Percentiles rank a stretch among this genome's conserved stretches.
Evolutionary conservation across 805 yeast species (phyloP).

Genomic region (Babjeviella inositovora): DNA sequence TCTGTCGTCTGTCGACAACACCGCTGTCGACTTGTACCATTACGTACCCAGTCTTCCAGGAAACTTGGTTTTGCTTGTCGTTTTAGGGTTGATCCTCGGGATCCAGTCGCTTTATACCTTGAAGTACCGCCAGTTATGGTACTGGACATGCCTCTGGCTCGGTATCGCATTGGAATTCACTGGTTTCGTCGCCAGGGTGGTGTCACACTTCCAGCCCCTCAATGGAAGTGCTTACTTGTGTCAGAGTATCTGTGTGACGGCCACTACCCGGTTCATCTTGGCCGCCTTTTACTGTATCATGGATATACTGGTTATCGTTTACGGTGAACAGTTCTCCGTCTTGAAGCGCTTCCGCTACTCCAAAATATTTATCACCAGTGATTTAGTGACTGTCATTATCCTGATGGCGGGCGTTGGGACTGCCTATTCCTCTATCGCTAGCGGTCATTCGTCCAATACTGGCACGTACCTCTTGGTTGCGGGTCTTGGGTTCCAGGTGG

Average conservation of each 20-base stretch:
- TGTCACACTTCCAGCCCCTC: conserved; percentile 19
- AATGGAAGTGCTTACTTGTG: conserved; percentile 28
- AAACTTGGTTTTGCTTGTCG: conserved; percentile 36
- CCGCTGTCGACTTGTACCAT: conserved; percentile 10
- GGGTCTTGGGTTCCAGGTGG: conserved; percentile 67
- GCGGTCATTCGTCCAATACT: conserved; percentile 8
- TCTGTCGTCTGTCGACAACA: conserved; percentile 6
- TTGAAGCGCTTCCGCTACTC: conserved; percentile 45
- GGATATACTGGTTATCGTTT: conserved; percentile 49
- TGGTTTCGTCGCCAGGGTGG: conserved; percentile 51
- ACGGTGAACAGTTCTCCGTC: conserved; percentile 35
- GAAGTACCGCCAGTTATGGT: conserved; percentile 46
- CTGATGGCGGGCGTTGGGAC: conserved; percentile 72
- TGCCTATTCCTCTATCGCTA: conserved; percentile 29
- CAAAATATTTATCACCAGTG: conserved; percentile 48
- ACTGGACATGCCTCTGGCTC: conserved; percentile 35
- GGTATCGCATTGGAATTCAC: conserved; percentile 46
- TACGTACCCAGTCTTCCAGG: conserved; percentile 46
- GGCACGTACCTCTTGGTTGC: conserved; percentile 66
- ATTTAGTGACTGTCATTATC: conserved; percentile 41
- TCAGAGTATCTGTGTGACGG: conserved; percentile 54
- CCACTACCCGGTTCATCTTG: conserved; percentile 76
- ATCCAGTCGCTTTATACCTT: conserved; percentile 24
- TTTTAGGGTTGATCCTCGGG: conserved; percentile 31
- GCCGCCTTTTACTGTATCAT: conserved; percentile 67